These are phyloP conservation scores for Zygoascus hellenicus DNA, from an alignment of 1,139 yeast species.

Conservation along the genomic window DNA sequence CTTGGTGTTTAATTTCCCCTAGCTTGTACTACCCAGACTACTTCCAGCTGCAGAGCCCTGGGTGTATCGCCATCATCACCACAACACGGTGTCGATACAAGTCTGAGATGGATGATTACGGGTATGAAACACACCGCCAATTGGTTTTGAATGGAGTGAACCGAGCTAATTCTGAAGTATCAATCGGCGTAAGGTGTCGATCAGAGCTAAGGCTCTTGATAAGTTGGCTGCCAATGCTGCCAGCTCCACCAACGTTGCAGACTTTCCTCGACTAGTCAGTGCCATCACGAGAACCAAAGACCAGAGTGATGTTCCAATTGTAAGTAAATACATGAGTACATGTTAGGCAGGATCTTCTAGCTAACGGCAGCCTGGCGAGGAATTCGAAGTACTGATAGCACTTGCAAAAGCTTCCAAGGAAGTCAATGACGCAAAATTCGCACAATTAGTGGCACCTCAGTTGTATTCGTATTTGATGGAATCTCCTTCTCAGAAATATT, in stretches of 20 bases:
- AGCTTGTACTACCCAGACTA: too few species aligned
- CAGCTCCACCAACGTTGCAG: constrained; percentile 16
- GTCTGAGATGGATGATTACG: constrained; percentile 29
- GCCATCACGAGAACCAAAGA: constrained; percentile 20
- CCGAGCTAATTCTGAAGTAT: constrained; percentile 19
- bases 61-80: too few species aligned
- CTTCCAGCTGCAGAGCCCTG: too few species aligned
- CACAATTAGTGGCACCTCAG: constrained; percentile 46
- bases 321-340: constrained; percentile 15
- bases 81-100: neutral
- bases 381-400: constrained; percentile 67
- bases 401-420: constrained; percentile 49
- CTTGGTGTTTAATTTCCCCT: too few species aligned
- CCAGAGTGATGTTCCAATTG: constrained; percentile 24
- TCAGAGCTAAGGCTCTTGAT: constrained; percentile 57
- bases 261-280: constrained; percentile 21
- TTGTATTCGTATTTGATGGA: constrained; percentile 56
- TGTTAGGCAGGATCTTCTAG: constrained; percentile 8
- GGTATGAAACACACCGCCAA: constrained; percentile 20
- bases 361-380: constrained; percentile 37
- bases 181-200: constrained; percentile 27
- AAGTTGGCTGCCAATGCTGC: constrained; percentile 42
- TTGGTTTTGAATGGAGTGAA: neutral
- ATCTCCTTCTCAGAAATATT: constrained; percentile 50
- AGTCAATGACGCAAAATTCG: constrained; percentile 44